Evolutionary conservation across 192 early-diverging fungal species (phyloP), one percentile per base, ranked within the genome.

Genomic region (Coemansia sp.): DNA sequence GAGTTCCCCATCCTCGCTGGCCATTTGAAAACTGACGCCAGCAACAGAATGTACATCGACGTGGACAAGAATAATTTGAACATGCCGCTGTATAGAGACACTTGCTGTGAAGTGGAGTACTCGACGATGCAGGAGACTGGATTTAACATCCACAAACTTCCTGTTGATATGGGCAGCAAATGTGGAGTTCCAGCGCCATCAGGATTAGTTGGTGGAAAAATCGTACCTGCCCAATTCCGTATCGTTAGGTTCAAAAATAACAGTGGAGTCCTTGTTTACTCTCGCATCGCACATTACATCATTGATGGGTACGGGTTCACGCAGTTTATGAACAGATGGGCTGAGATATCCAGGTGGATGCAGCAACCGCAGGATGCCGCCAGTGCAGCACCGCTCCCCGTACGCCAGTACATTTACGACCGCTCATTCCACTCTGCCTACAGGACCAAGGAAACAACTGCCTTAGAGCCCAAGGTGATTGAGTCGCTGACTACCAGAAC

Each of bases 1-100:
- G 64, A 71, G 33, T 76, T 71, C 26, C 69, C 75, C 0, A 71
- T 76, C 30, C 48, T 76, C 6, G 64, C 48, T 6, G 75, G 75
- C 2, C 52, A 55, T 14, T 5, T 70, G 1, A 57, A 12, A 20
- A 11, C 39, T 7, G 60, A 26, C 5, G 3, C 30, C 6, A 45
- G 41, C 8, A 64, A 64, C 0, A 44, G 60, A 2, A 16, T 20
- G 2, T 18, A 49, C 4, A 18, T 76, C 5, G 52, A 55, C 11
- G 53, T 70, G 0, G 60, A 76, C 43, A 20, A 34, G 24, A 10
- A 35, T 44, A 45, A 76, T 33, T 21, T 76, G 16, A 76, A 71
- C 60, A 62, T 77, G 65, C 75, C 75, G 34, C 46, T 53, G 39
- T 77, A 67, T 23, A 45, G 14, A 0, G 75, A 71, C 53, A 52